Percentiles rank a stretch among this genome's conserved stretches.
Conservation (phyloP, 2,329 filamentous ascomycete species). For the Camptophora hylomeconis region DNA sequence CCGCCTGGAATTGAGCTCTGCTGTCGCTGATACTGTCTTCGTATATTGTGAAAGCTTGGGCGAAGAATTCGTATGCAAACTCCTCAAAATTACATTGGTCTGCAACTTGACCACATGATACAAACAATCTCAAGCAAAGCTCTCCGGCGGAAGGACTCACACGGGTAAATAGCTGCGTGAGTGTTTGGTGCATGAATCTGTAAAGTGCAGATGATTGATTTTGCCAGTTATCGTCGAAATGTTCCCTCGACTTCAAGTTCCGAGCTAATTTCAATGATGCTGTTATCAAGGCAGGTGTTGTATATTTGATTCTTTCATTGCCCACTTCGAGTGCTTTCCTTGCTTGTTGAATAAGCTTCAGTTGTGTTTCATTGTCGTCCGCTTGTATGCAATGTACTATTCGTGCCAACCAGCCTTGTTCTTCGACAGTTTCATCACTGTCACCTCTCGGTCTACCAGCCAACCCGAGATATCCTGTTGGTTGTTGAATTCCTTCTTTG, state of each 20-base stretch:
- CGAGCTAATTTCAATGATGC: conserved; percentile 80
- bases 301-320: conserved; percentile 91
- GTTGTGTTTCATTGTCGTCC: conserved; percentile 82
- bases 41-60: conserved; percentile 95
- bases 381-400: conserved; percentile 79
- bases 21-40: conserved; percentile 94
- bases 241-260: conserved; percentile 78
- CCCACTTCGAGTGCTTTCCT: conserved; percentile 81
- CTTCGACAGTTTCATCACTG: conserved; percentile 94
- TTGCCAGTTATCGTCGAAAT: conserved; percentile 65
- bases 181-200: conserved; percentile 84
- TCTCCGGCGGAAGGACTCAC: conserved; percentile 75
- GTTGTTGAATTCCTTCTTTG: conserved; percentile 75
- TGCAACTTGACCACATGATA: conserved; percentile 82
- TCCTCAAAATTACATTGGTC: conserved; percentile 89
- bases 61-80: conserved; percentile 95
- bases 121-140: conserved; percentile 76
- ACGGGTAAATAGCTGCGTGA: conserved; percentile 77
- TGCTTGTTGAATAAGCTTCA: conserved; percentile 72
- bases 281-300: conserved; percentile 83
- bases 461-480: conserved; percentile 71
- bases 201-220: conserved; percentile 68
- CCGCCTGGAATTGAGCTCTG: conserved; percentile 92
- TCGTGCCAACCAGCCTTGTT: conserved; percentile 91
- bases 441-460: conserved; percentile 64